Percentiles rank a stretch among this genome's conserved stretches.
These are phyloP conservation scores for Hymenoscyphus repandus DNA, from an alignment of 2,329 filamentous ascomycete species.

Conservation along the genomic window DNA sequence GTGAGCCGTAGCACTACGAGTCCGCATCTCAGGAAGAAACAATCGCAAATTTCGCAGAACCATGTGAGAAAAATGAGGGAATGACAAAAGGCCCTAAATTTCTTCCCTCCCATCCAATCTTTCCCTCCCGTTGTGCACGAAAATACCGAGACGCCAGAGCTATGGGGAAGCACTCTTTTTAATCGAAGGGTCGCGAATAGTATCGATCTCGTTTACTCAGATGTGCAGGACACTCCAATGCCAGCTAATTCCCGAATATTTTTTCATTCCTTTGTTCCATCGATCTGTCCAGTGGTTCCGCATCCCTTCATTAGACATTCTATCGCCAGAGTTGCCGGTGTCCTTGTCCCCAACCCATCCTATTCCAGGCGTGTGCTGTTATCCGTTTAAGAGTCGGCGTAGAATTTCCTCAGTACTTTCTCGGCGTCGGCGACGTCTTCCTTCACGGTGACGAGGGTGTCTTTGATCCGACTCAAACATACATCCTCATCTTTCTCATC, in stretches of 20 bases:
- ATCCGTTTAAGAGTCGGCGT: not conserved
- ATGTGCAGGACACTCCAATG: too few species aligned
- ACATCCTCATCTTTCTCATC: slow-evolving; percentile 61
- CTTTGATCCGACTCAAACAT: slow-evolving; percentile 64
- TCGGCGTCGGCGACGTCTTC: slow-evolving; percentile 71
- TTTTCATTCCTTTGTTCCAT: not conserved
- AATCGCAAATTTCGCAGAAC: too few species aligned
- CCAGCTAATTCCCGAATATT: too few species aligned
- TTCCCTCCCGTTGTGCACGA: too few species aligned
- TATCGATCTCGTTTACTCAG: too few species aligned
- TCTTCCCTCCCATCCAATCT: too few species aligned
- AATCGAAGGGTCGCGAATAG: too few species aligned
- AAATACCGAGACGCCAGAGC: not conserved
- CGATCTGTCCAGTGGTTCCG: not conserved
- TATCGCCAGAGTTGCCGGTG: not conserved
- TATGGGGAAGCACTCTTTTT: not conserved
- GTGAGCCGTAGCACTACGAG: too few species aligned
- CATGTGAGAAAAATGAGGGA: too few species aligned
- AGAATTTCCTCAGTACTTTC: slow-evolving; percentile 53
- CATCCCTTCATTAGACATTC: not conserved
- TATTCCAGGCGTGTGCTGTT: not conserved
- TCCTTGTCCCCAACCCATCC: not conserved
- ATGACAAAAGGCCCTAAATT: too few species aligned
- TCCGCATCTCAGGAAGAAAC: too few species aligned
- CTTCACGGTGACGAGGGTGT: slow-evolving; percentile 67